Evolutionary conservation across 176 grass and related monocot genomes (phyloP).

Genomic region (Cenchrus purpureus): DNA sequence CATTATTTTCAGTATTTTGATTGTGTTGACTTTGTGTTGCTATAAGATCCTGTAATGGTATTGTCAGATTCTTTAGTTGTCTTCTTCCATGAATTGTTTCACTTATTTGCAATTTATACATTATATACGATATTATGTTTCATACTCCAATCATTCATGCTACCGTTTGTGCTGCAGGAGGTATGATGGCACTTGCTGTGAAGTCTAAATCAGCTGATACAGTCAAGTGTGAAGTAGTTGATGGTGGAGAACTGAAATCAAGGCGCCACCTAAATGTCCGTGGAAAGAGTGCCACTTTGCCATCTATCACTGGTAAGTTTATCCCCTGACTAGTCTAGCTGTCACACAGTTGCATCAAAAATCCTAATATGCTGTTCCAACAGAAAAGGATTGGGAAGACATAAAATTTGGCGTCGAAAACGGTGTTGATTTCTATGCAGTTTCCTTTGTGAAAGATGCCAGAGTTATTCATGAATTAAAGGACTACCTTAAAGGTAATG

Average conservation of each 20-base stretch:
- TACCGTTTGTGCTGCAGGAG: constrained; percentile 60
- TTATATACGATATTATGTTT: constrained; percentile 3
- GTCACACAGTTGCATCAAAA: constrained; percentile 20
- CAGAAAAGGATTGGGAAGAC: constrained; percentile 99
- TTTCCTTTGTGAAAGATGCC: constrained; percentile 98
- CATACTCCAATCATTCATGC: constrained; percentile 1
- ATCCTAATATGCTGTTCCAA: constrained; percentile 45
- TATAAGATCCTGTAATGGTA: not conserved
- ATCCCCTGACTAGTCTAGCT: constrained; percentile 32
- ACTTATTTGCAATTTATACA: constrained; percentile 30
- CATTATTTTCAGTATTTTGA: not conserved
- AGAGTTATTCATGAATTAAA: constrained; percentile 95
- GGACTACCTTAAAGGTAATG: constrained; percentile 87
- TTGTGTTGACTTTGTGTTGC: constrained; percentile 16
- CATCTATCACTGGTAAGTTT: constrained; percentile 87
- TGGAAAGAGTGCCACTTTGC: constrained; percentile 92
- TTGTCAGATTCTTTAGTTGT: constrained; percentile 23
- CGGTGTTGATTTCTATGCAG: constrained; percentile 95
- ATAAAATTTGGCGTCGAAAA: constrained; percentile 97
- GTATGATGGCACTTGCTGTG: constrained; percentile 95
- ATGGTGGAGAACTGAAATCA: constrained; percentile 95
- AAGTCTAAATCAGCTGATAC: constrained; percentile 78
- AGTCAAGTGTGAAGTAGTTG: constrained; percentile 87
- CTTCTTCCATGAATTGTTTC: constrained; percentile 22
- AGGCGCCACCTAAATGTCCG: constrained; percentile 95